phyloP scores from a whole-genome alignment of 306 rosid species.

The Gleditsia sinensis region DNA sequence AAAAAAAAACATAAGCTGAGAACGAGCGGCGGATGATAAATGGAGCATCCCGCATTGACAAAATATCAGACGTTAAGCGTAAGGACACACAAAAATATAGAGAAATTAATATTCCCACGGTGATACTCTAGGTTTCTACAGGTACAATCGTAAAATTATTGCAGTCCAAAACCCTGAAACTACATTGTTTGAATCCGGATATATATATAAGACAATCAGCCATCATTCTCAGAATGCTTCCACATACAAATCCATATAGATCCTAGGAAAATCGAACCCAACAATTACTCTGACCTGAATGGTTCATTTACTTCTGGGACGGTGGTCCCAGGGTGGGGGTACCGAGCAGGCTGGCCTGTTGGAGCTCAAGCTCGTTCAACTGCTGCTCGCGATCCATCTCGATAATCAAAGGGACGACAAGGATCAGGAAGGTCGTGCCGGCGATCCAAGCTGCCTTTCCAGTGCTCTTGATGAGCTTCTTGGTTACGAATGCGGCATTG shows the following conservation, averaged over 20 bases:
- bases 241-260: neutral
- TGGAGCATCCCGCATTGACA: neutral
- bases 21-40: neutral
- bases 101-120: neutral
- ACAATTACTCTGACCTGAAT: constrained; percentile 1
- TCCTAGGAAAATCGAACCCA: neutral
- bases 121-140: neutral
- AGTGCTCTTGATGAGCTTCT: constrained; percentile 79
- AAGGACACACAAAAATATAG: constrained; percentile 13
- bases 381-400: constrained; percentile 98
- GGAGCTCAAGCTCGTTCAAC: constrained; percentile 83
- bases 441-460: constrained; percentile 96
- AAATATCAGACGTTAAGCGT: neutral
- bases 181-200: neutral
- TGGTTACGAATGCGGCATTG: constrained; percentile 61
- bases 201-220: neutral
- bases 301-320: constrained; percentile 46
- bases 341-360: constrained; percentile 91
- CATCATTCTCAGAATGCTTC: neutral
- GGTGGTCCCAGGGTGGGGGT: constrained; percentile 37
- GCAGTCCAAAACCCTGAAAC: constrained; percentile 35
- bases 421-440: constrained; percentile 79
- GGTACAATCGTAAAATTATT: constrained; percentile 15
- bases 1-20: neutral
- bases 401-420: constrained; percentile 83